Evolutionary conservation across 1,284 basidiomycete species (phyloP), one percentile per base, ranked within the genome.

Genomic region (Ustilago sp.): DNA sequence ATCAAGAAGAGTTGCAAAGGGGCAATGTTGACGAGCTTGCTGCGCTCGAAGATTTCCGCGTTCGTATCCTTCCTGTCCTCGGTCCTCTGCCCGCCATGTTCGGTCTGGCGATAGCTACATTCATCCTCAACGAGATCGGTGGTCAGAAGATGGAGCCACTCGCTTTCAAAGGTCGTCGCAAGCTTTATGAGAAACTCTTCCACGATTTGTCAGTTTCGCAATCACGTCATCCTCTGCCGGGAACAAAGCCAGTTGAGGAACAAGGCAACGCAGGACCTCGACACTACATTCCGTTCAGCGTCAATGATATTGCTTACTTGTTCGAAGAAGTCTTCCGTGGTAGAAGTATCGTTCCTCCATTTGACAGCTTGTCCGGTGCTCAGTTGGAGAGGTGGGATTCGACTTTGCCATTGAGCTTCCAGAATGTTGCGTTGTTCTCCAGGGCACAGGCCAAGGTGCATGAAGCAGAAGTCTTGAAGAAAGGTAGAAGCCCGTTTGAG

Each of bases 1-100:
- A 93, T 0, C 94, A 98, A 70, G 93, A 95, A 71, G 95, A 98
- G 86, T 95, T 95, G 85, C 88, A 92, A 80, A 94, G 93, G 86
- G 97, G 96, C 13, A 88, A 91, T 23, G 92, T 98, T 6, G 92
- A 94, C 81, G 95, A 99, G 87, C 89, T 99, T 3, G 92, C 93
- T 11, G 92, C 93, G 5, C 93, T 98, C 68, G 93, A 96, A 83
- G 94, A 98, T 85, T 99, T 98, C 87, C 89, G 97, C 39, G 94
- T 96, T 6, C 89, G 94, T 51, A 94, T 95, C 73, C 86, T 96
- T 7, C 94, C 94, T 35, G 94, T 95, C 7, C 89, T 95, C 7
- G 93, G 93, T 0, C 82, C 84, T 1, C 58, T 86, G 6, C 84
- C 84, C 4, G 83, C 82, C 63, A 86, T 86, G 80, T 86, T 86